Evolutionary conservation across 441 rosid species (phyloP).

Genomic region (Populus hybrid): DNA sequence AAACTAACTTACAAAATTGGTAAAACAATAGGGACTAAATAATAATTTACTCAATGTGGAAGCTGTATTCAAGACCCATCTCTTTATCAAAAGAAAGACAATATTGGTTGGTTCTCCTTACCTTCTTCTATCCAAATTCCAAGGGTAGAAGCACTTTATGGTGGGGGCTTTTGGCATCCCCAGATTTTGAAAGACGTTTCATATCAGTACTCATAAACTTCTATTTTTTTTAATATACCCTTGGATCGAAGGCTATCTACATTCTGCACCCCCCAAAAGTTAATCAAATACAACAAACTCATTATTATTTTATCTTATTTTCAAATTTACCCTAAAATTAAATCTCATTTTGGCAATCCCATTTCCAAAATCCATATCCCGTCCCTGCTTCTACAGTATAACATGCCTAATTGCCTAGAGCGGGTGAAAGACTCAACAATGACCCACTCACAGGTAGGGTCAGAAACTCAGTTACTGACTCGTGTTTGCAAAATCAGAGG

Average conservation of each 20-base stretch:
- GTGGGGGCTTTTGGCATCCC: not conserved
- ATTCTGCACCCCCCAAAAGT: not conserved
- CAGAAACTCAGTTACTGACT: not conserved
- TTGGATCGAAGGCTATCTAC: not conserved
- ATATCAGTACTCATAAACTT: too few species aligned
- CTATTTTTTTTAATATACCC: not conserved
- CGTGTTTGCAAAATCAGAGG: constrained; percentile 4
- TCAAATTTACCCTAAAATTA: too few species aligned
- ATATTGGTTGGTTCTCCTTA: not conserved
- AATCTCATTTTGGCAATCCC: not conserved
- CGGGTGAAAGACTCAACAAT: constrained; percentile 12
- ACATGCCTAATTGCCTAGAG: not conserved
- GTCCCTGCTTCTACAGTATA: not conserved
- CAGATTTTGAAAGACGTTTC: not conserved
- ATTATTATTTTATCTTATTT: too few species aligned
- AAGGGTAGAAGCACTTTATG: not conserved
- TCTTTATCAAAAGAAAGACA: not conserved
- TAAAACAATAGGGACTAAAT: too few species aligned
- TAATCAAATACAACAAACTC: too few species aligned
- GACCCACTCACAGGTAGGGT: constrained; percentile 9
- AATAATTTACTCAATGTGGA: not conserved
- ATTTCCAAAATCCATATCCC: not conserved
- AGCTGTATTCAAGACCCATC: not conserved
- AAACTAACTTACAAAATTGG: too few species aligned
- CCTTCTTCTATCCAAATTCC: too few species aligned